phyloP scores from a whole-genome alignment of 2,329 filamentous ascomycete species.

The Curvularia sp. region DNA sequence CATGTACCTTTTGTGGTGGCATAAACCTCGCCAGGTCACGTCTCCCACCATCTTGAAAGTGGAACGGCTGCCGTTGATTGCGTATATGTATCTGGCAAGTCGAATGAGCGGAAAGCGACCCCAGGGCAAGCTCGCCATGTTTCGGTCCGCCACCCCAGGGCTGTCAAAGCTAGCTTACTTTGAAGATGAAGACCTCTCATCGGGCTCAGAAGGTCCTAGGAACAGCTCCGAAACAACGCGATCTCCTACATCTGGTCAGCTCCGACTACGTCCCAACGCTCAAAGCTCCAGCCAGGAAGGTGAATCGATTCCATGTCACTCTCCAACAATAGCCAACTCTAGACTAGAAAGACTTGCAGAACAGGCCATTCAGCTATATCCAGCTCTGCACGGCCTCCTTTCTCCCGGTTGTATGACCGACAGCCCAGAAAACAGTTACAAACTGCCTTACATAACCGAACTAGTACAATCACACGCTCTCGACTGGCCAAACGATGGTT shows the following conservation, averaged over 20 bases:
- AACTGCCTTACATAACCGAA: neutral
- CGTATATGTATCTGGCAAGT: conserved; percentile 29
- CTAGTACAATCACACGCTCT: neutral
- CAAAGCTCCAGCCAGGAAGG: neutral
- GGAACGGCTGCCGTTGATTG: conserved; percentile 10
- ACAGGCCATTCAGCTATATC: neutral
- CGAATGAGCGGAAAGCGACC: conserved; percentile 17
- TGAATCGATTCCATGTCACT: neutral
- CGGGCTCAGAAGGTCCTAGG: neutral
- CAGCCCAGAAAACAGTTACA: neutral
- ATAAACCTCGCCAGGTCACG: conserved; percentile 35
- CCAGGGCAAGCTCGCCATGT: conserved; percentile 4
- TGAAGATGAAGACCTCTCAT: neutral
- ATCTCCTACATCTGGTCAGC: neutral
- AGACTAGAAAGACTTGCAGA: neutral
- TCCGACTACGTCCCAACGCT: neutral
- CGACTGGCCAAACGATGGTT: conserved; percentile 32
- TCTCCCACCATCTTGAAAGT: conserved; percentile 11
- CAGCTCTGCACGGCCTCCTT: neutral
- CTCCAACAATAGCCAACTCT: neutral
- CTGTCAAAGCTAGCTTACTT: neutral
- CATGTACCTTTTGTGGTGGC: conserved; percentile 42
- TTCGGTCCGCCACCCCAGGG: conserved; percentile 8
- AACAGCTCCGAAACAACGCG: neutral
- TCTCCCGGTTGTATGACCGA: neutral